Evolutionary conservation across 371 early-diverging fungal species (phyloP).

Genomic region (Mortierella sp.): DNA sequence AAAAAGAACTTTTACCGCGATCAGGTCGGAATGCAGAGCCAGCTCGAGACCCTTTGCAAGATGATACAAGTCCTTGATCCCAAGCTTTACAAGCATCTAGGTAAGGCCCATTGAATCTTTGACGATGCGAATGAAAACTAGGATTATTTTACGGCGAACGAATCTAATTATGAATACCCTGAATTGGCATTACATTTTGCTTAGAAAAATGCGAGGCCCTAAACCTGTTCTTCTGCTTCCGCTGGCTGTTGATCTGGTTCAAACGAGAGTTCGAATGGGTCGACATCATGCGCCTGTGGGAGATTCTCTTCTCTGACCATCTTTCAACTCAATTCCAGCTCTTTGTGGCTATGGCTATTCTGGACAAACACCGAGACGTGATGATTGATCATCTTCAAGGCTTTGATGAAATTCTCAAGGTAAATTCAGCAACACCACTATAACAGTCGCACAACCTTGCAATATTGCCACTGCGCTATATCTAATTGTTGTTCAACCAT

Average conservation of each 20-base stretch:
- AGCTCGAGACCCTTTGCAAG: constrained; percentile 80
- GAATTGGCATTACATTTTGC: neutral
- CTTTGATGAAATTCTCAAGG: constrained; percentile 93
- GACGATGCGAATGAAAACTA: neutral
- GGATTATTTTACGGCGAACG: no score
- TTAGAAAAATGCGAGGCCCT: constrained; percentile 80
- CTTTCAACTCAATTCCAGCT: constrained; percentile 84
- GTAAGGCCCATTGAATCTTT: constrained; percentile 41
- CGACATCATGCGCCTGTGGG: constrained; percentile 89
- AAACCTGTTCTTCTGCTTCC: constrained; percentile 94
- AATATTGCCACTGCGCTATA: no score
- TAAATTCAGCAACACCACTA: constrained; percentile 33
- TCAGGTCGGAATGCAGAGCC: constrained; percentile 92
- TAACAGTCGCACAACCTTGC: no score
- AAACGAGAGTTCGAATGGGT: constrained; percentile 95
- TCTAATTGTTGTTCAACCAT: no score
- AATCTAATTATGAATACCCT: neutral
- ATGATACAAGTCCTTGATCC: constrained; percentile 90
- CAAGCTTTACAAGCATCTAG: constrained; percentile 79
- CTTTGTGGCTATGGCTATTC: constrained; percentile 91
- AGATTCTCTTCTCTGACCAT: constrained; percentile 91
- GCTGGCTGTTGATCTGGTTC: constrained; percentile 96
- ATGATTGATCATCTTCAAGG: constrained; percentile 80
- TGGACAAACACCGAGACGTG: constrained; percentile 84
- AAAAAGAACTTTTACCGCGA: constrained; percentile 85